Base-by-base conservation (phyloP, 1,139 yeast species). In the Barnettozyma hawaiiensis region DNA sequence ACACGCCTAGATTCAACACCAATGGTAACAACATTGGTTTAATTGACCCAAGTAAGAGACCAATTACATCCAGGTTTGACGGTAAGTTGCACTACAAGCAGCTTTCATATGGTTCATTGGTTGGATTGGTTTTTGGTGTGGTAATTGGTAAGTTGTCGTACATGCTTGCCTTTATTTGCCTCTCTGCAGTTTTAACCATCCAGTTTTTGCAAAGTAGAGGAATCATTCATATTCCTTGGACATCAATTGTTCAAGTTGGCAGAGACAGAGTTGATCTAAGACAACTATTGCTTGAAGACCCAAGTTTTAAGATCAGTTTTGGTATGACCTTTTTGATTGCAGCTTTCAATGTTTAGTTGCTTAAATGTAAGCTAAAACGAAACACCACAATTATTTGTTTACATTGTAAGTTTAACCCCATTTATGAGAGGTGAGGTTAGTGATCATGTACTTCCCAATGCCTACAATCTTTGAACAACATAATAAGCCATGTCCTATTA, bases 271-370 rank as follows among this genome's bases (percentile, higher is more conserved):
- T 79, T 44, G 76, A 78, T 52, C 53, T 78, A 43, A 71, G 71
- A 53, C 63, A 67, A 35, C 67, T 79, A 63, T 60, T 79, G 10
- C 69, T 79, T 44, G 74, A 76, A 42, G 73, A 77, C 47, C 76
- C 81, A 43, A 74, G 80, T 49, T 80, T 80, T 63, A 78, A 77
- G 59, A 43, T 76, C 22, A 69, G 80, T 29, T 80, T 80, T 58
- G 64, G 74, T 7, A 61, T 72, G 40, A 64, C 80, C n/a, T 79
- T 79, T 55, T 55, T 78, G 48, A 71, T 78, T 45, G 82, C 85
- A 19, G 85, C 85, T 24, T 76, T 67, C 61, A 76, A 77, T 53
- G 69, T 75, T 37, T 74, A 56, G 23, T 14, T 20, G 18, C n/a
- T n/a, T n/a, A n/a, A n/a, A n/a, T n/a, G n/a, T n/a, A n/a, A n/a